Conservation (phyloP, 345 rosid species). For the Murraya paniculata region DNA sequence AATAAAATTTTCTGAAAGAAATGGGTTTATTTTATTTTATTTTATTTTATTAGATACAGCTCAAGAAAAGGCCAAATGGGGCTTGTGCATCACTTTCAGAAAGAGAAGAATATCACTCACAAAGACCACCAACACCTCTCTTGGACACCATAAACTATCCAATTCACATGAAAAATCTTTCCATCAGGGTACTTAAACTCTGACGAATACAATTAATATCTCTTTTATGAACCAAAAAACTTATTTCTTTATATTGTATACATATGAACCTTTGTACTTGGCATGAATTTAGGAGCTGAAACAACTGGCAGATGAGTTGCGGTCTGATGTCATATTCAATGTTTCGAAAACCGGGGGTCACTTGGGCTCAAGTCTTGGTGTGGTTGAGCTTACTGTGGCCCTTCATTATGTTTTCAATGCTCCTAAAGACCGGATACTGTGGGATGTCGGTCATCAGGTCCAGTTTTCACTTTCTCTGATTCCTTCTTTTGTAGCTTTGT, state of each 20-base stretch:
- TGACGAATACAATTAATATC: not conserved
- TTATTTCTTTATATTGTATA: not conserved
- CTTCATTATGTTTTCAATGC: slow-evolving; percentile 91
- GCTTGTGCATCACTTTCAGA: slow-evolving; percentile 78
- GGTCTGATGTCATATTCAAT: slow-evolving; percentile 87
- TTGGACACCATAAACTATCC: slow-evolving; percentile 91
- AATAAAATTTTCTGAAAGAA: slow-evolving; percentile 14
- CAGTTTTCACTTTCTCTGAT: not conserved
- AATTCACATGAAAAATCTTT: slow-evolving; percentile 93
- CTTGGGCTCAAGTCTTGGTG: slow-evolving; percentile 95
- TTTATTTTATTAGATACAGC: slow-evolving; percentile 38
- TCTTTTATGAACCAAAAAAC: not conserved
- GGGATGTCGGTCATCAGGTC: slow-evolving; percentile 99
- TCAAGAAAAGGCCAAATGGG: slow-evolving; percentile 48
- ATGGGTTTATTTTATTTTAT: slow-evolving; percentile 3
- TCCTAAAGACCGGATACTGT: slow-evolving; percentile 84
- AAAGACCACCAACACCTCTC: slow-evolving; percentile 85
- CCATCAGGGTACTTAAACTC: slow-evolving; percentile 49
- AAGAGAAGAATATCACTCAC: slow-evolving; percentile 63
- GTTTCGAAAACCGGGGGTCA: slow-evolving; percentile 97
- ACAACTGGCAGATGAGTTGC: slow-evolving; percentile 80
- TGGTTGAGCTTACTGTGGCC: slow-evolving; percentile 96
- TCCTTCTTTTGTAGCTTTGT: not conserved
- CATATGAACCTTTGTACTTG: not conserved
- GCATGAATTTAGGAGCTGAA: slow-evolving; percentile 59